These are phyloP conservation scores for Lomentospora prolificans DNA, from an alignment of 2,329 filamentous ascomycete species.

Conservation along the genomic window DNA sequence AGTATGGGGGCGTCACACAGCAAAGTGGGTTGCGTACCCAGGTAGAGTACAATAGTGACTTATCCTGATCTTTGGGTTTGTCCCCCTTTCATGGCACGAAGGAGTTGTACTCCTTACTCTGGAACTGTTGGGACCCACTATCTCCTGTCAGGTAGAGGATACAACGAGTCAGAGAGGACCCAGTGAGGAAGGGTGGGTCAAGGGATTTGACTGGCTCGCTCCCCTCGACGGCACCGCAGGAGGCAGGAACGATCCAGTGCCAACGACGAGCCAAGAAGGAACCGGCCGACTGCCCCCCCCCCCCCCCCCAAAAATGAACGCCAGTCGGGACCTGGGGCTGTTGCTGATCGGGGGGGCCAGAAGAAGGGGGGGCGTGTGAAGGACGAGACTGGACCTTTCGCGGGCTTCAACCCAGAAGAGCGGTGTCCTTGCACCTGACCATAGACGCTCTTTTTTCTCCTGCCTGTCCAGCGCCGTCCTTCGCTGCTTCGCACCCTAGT, in stretches of 20 bases:
- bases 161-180: not conserved
- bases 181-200: not conserved
- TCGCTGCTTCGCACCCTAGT: constrained; percentile 17
- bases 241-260: not conserved
- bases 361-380: not conserved
- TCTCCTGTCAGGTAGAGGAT: not conserved
- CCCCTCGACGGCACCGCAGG: not conserved
- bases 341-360: not conserved
- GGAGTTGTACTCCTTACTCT: not conserved
- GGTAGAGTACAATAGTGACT: not conserved
- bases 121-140: not conserved
- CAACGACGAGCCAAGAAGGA: not conserved
- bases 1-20: too few species aligned
- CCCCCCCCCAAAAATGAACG: not conserved
- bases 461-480: constrained; percentile 14
- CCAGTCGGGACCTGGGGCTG: not conserved
- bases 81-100: not conserved
- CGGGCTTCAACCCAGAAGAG: not conserved
- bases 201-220: not conserved
- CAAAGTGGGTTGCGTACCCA: not conserved
- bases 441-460: not conserved
- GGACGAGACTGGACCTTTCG: too few species aligned
- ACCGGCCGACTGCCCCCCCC: not conserved
- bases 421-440: not conserved
- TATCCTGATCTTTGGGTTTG: not conserved